Base-by-base conservation (phyloP, 805 yeast species). In the Kodamaea nitidulidarum region DNA sequence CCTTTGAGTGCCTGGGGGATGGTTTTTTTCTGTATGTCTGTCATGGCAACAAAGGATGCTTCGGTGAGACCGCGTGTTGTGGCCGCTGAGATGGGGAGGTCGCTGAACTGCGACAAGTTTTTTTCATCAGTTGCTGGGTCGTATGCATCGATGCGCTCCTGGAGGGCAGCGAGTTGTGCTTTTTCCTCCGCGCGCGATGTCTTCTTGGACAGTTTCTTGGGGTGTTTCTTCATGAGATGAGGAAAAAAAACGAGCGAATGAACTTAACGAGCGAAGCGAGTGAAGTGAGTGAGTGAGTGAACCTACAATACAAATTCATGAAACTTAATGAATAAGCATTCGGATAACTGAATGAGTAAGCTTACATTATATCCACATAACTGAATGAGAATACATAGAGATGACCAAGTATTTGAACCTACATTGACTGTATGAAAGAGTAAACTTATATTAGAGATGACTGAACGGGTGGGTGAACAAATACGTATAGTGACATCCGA, bases 11-110 rank as follows among this genome's bases (percentile, higher is more conserved):
- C 79, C 10, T 73, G 63, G 0, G 95, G 84, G 18, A 93, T 84
- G 4, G 96, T 71, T 35, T 78, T 79, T 44, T 73, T 77, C 54
- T 93, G 99, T 42, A 93, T 86, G 31, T 85, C 95, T 0, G 98
- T 93, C 67, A 90, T 61, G 8, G 78, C 72, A 1, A 84, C 71
- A 58, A 83, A 93, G 38, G 87, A 83, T n/a, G 95, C 73, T 39
- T 79, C 85, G 43, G 75, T 78, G 29, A 93, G 63, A 2, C 98
- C 98, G 44, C 72, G 73, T 9, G 80, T 50, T 10, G 95, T 82
- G 3, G 68, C 66, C 7, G 65, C 55, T 3, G 88, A 75, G 20
- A 90, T 58, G 7, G 97, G 96, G n/a, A 90, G 70, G 42, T 90
- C 90, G 38, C 72, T 71, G 56, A 88, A 88, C 46, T 77, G 79